phyloP scores from a whole-genome alignment of 768 basidiomycete genomes.

The Imleria badia region DNA sequence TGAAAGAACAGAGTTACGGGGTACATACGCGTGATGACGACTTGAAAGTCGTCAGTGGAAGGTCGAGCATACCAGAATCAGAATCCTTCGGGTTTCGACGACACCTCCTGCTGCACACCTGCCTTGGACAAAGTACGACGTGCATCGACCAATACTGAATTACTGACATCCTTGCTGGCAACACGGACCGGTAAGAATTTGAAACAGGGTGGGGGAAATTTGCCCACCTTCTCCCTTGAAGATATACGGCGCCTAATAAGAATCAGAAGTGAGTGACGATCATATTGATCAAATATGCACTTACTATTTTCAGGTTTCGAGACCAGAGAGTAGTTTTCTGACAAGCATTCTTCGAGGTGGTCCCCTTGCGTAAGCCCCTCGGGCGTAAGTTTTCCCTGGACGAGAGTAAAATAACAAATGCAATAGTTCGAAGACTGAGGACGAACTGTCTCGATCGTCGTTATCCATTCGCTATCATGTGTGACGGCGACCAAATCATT shows the following conservation, averaged over 20 bases:
- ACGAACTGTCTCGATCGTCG: background rate
- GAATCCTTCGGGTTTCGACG: background rate
- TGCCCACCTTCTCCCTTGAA: background rate
- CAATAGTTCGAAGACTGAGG: background rate
- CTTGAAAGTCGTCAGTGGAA: too few relatives aligned
- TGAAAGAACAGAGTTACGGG: too few relatives aligned
- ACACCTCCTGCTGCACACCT: background rate
- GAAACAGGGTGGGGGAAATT: too few relatives aligned
- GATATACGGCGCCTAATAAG: too few relatives aligned
- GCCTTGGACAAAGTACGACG: too few relatives aligned
- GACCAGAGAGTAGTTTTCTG: background rate
- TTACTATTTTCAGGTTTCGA: background rate
- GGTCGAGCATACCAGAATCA: background rate
- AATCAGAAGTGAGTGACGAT: too few relatives aligned
- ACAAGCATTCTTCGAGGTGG: background rate
- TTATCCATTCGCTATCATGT: constrained; percentile 8
- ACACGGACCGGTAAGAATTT: background rate
- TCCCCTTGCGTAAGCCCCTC: background rate
- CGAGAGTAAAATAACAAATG: background rate
- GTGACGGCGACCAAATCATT: constrained; percentile 5
- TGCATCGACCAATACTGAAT: background rate
- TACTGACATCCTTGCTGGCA: background rate
- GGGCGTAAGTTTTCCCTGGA: background rate
- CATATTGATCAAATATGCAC: background rate
- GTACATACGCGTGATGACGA: too few relatives aligned